Evolutionary conservation across 2,329 filamentous ascomycete genomes (phyloP), one percentile per base, ranked within the genome.

Genomic region (Pochonia chlamydosporia): DNA sequence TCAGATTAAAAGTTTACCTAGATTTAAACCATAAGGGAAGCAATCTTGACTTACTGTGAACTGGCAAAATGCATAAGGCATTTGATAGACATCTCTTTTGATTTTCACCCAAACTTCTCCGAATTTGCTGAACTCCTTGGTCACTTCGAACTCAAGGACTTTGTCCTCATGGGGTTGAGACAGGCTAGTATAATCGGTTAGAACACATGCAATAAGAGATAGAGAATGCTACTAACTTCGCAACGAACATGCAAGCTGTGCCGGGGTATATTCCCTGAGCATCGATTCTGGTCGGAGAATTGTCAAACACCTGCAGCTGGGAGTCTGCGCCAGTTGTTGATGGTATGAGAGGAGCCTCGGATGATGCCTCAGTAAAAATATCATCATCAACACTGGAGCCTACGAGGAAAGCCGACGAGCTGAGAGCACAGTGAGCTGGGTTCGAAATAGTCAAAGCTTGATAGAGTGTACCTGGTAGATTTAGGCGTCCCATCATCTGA

Each of bases 31-130:
- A 39, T 11, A 4, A 23, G 10, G 25, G n/a, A n/a, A 24, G 3
- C 4, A 2, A 13, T 21, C 14, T 26, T 24, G 5, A 64, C 75
- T 68, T 58, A 82, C 81, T 2, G 76, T 82, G 56, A 71, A 85
- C 55, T 85, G 82, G 20, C 73, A 75, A 54, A 85, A 85, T 0
- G 80, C 81, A 56, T 80, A 82, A 0, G 82, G 82, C 76, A 84
- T 82, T 33, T 76, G 69, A 13, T 63, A 63, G 10, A 49, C 51
- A 54, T 84, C 81, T 16, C 81, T 76, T 31, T 79, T 76, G 49
- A 85, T 81, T 66, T 85, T 84, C 52, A 83, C 75, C 51, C 72
- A 84, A 21, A 81, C 76, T 0, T 67, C 69, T 5, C 82, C 82
- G 54, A 69, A 84, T 14, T 66, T 58, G 16, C 68, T 65, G 59